Conservation (phyloP, 73 alveolate genomes). For the Durusdinium trenchii region DNA sequence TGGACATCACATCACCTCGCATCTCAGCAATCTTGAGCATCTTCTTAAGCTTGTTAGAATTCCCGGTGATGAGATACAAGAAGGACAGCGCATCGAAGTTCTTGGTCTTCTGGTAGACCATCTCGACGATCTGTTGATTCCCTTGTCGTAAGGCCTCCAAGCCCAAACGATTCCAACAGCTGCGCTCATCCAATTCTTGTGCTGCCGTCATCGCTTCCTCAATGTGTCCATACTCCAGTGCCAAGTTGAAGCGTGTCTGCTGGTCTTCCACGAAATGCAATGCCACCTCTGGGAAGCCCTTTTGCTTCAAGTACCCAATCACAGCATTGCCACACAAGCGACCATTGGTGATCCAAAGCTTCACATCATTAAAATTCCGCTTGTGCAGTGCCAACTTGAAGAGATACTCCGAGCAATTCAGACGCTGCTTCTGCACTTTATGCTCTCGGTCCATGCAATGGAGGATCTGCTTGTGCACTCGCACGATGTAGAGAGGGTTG, state of each 20-base stretch:
- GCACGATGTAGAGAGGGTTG: conserved; percentile 97
- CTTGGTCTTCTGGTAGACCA: conserved; percentile 97
- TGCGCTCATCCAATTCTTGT: conserved; percentile 42
- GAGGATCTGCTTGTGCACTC: conserved; percentile 94
- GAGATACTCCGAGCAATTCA: conserved; percentile 97
- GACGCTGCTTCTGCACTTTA: conserved; percentile 78
- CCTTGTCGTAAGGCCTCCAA: conserved; percentile 99
- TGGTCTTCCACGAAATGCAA: conserved; percentile 96
- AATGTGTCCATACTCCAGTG: conserved; percentile 98
- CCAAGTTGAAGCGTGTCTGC: conserved; percentile 95
- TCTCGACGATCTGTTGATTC: conserved; percentile 98
- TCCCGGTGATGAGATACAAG: conserved; percentile 98
- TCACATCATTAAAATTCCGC: conserved; percentile 96
- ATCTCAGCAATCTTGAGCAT: conserved; percentile 97
- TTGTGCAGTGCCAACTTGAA: conserved; percentile 97
- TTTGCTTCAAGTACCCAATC: conserved; percentile 96
- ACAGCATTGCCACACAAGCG: conserved; percentile 97
- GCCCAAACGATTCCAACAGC: conserved; percentile 97
- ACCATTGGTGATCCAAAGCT: conserved; percentile 96
- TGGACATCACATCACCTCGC: conserved; percentile 96
- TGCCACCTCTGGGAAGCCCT: conserved; percentile 97
- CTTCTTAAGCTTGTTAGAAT: conserved; percentile 71
- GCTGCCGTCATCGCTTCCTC: conserved; percentile 97
- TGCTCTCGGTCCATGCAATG: conserved; percentile 88
- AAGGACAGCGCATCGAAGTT: conserved; percentile 98